A percentile compares a stretch with the other conserved stretches of the same genome.
Evolutionary conservation across 768 basidiomycete genomes (phyloP).

Genomic region (Leucocoprinus sp.): DNA sequence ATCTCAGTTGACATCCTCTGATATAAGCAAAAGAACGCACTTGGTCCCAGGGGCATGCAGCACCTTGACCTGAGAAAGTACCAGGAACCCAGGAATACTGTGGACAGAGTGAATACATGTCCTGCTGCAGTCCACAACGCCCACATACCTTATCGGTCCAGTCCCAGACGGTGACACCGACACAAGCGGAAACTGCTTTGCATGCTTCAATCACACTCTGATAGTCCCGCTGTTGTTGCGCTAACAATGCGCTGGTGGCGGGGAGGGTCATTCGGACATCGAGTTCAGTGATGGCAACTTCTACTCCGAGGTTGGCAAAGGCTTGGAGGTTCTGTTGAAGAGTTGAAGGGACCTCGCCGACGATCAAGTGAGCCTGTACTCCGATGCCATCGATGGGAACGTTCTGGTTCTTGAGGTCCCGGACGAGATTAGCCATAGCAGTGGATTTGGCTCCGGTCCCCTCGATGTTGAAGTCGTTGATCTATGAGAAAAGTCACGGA

Average conservation of each 20-base stretch:
- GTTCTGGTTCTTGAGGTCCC: constrained; percentile 31
- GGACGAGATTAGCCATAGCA: constrained; percentile 44
- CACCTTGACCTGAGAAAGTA: constrained; percentile 30
- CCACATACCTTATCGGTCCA: constrained; percentile 31
- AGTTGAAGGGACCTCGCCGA: constrained; percentile 42
- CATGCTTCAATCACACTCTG: constrained; percentile 45
- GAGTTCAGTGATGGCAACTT: constrained; percentile 58
- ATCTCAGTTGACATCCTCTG: neutral
- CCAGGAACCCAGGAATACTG: constrained; percentile 34
- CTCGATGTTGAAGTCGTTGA: constrained; percentile 36
- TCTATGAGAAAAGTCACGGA: constrained; percentile 18
- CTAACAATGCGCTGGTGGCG: constrained; percentile 35
- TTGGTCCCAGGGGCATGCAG: constrained; percentile 29
- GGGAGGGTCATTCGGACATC: constrained; percentile 53
- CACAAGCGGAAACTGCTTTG: constrained; percentile 29
- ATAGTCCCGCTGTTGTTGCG: constrained; percentile 50
- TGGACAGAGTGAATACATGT: neutral
- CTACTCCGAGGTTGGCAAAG: constrained; percentile 51
- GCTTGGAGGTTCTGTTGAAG: constrained; percentile 39
- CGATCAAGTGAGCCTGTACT: constrained; percentile 48
- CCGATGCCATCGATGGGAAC: constrained; percentile 53
- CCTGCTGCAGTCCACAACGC: neutral
- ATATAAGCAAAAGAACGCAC: constrained; percentile 16
- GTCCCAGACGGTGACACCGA: constrained; percentile 39
- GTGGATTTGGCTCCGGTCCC: constrained; percentile 44